Percentiles rank a stretch among this genome's conserved stretches.
Conservation (phyloP, 345 rosid species). For the Isatis tinctoria region DNA sequence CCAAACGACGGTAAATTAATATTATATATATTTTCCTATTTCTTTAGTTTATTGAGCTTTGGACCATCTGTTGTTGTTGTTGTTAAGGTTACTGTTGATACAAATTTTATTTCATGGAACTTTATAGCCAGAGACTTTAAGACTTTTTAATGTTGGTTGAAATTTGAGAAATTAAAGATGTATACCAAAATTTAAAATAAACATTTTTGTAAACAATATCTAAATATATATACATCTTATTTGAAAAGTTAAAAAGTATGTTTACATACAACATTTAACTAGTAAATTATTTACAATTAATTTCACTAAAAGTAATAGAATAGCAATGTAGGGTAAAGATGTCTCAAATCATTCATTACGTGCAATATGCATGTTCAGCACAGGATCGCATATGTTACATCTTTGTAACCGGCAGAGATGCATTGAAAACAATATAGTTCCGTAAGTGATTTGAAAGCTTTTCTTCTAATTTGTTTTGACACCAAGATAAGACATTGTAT, state of each 20-base stretch:
- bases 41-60: not conserved
- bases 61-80: not conserved
- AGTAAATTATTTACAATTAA: not conserved
- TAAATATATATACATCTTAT: not conserved
- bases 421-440: not conserved
- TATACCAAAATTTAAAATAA: not conserved
- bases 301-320: too few relatives aligned
- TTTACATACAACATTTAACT: not conserved
- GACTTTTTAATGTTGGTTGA: not conserved
- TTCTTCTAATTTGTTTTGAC: not conserved
- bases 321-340: not conserved
- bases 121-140: not conserved
- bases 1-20: not conserved
- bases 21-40: not conserved
- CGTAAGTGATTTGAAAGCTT: not conserved
- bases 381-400: not conserved
- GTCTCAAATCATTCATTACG: not conserved
- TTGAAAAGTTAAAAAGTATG: not conserved
- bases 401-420: not conserved
- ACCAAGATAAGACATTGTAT: not conserved
- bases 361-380: not conserved
- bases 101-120: not conserved
- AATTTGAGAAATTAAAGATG: not conserved
- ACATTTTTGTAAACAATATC: not conserved
- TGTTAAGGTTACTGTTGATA: not conserved